Conservation (phyloP, 2,329 filamentous ascomycete species). For the Magnaporthiopsis incrustans region DNA sequence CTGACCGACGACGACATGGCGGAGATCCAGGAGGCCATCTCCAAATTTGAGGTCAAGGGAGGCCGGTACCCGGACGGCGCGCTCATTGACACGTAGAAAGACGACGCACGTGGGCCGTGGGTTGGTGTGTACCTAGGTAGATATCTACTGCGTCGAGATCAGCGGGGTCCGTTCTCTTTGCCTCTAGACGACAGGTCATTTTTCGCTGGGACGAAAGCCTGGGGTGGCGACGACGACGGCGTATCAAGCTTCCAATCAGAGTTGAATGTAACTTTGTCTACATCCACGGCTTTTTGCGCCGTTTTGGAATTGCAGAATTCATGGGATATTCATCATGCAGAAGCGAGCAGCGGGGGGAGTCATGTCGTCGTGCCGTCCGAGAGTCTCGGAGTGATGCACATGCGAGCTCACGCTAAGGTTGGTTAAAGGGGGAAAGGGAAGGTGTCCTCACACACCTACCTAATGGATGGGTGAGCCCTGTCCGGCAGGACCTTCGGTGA, state of each 20-base stretch:
- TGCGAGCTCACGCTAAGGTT: not conserved
- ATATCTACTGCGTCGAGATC: not conserved
- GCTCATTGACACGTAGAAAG: conserved; percentile 6
- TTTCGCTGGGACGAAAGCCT: too few relatives aligned
- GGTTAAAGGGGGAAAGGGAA: not conserved
- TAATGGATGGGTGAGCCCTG: not conserved
- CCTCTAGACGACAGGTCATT: not conserved
- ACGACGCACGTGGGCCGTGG: not conserved
- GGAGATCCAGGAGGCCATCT: conserved; percentile 8
- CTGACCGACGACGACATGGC: conserved; percentile 9
- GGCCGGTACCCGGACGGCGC: conserved; percentile 4
- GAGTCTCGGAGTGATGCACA: too few relatives aligned
- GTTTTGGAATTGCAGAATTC: conserved; percentile 8
- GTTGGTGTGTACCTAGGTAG: not conserved
- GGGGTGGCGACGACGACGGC: too few relatives aligned
- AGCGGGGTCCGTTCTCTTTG: not conserved
- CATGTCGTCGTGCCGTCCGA: too few relatives aligned
- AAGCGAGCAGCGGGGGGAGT: not conserved
- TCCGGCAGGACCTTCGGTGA: not conserved
- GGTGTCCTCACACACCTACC: too few relatives aligned
- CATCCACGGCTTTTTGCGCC: not conserved
- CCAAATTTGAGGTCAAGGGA: conserved; percentile 8
- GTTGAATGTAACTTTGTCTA: conserved; percentile 2
- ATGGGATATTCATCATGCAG: conserved; percentile 4
- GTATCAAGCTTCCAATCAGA: not conserved